Conservation (phyloP, 768 basidiomycete genomes). For the Inosperma sp. region DNA sequence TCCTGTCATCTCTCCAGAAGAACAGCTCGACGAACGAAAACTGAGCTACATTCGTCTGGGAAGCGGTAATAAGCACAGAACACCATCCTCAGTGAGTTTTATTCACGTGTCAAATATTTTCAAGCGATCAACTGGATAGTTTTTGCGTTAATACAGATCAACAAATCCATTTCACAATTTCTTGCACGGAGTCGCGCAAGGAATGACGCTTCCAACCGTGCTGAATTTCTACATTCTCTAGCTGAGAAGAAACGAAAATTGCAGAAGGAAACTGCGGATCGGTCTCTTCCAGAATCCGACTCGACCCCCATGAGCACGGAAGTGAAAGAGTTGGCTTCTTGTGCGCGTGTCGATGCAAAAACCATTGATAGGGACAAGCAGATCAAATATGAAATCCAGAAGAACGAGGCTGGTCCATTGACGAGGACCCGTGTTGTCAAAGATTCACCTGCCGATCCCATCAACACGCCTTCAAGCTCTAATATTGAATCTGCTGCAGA, state of each 20-base stretch:
- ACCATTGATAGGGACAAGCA: slow-evolving; percentile 67
- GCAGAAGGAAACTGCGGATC: slow-evolving; percentile 19
- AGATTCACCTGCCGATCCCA: background rate
- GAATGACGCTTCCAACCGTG: slow-evolving; percentile 72
- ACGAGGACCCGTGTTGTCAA: slow-evolving; percentile 48
- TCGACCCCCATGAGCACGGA: slow-evolving; percentile 1
- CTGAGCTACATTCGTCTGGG: slow-evolving; percentile 53
- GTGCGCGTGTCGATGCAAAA: slow-evolving; percentile 72
- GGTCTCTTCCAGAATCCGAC: slow-evolving; percentile 15
- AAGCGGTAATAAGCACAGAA: slow-evolving; percentile 42
- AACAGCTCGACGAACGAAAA: slow-evolving; percentile 59
- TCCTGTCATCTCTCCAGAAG: slow-evolving; percentile 10
- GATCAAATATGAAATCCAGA: slow-evolving; percentile 86
- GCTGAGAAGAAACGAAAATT: slow-evolving; percentile 50
- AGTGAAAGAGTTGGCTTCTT: slow-evolving; percentile 29
- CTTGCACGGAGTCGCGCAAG: slow-evolving; percentile 66
- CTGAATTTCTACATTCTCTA: slow-evolving; percentile 63
- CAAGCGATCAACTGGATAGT: slow-evolving; percentile 10
- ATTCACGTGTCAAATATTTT: background rate
- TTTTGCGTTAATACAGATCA: slow-evolving; percentile 41
- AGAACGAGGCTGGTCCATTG: slow-evolving; percentile 75
- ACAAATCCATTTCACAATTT: slow-evolving; percentile 65
- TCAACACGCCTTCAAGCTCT: background rate
- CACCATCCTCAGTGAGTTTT: slow-evolving; percentile 54
- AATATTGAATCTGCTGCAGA: slow-evolving; percentile 1